A percentile compares a stretch with the other conserved stretches of the same genome.
These are phyloP conservation scores for Phaeotremella fagi DNA, from an alignment of 768 basidiomycete species.

Conservation along the genomic window DNA sequence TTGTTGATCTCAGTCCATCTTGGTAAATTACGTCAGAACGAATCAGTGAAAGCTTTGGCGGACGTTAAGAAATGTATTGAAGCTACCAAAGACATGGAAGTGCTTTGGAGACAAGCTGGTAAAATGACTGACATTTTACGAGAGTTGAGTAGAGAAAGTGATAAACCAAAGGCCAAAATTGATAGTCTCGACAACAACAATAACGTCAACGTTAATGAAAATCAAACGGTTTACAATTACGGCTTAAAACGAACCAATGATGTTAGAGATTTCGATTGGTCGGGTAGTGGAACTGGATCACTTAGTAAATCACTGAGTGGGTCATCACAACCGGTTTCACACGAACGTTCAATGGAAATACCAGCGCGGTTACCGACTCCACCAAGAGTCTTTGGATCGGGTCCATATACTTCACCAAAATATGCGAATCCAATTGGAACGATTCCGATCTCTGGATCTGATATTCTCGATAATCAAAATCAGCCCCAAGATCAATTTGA, in stretches of 20 bases:
- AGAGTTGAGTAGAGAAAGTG: slow-evolving; percentile 23
- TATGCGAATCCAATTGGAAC: not conserved
- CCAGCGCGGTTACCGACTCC: not conserved
- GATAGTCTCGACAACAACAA: not conserved
- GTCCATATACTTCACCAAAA: not conserved
- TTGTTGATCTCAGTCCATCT: slow-evolving; percentile 60
- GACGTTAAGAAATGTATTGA: slow-evolving; percentile 62
- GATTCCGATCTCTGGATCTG: not conserved
- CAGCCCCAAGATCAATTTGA: too few relatives aligned
- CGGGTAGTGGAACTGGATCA: not conserved
- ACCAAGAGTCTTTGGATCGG: not conserved
- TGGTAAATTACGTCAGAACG: slow-evolving; percentile 56
- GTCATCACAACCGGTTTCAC: not conserved
- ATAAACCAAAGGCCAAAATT: slow-evolving; percentile 3
- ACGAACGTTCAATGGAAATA: not conserved
- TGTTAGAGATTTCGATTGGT: not conserved
- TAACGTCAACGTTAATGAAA: too few relatives aligned
- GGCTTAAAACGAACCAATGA: not conserved
- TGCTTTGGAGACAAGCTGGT: slow-evolving; percentile 44
- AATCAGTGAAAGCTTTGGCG: slow-evolving; percentile 56
- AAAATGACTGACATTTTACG: slow-evolving; percentile 37
- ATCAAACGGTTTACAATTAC: too few relatives aligned
- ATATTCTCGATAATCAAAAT: not conserved
- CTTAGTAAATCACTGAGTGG: not conserved
- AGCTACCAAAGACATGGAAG: slow-evolving; percentile 53